These are phyloP conservation scores for Vitis hybrid DNA, from an alignment of 177 flowering plant genomes.

Conservation along the genomic window DNA sequence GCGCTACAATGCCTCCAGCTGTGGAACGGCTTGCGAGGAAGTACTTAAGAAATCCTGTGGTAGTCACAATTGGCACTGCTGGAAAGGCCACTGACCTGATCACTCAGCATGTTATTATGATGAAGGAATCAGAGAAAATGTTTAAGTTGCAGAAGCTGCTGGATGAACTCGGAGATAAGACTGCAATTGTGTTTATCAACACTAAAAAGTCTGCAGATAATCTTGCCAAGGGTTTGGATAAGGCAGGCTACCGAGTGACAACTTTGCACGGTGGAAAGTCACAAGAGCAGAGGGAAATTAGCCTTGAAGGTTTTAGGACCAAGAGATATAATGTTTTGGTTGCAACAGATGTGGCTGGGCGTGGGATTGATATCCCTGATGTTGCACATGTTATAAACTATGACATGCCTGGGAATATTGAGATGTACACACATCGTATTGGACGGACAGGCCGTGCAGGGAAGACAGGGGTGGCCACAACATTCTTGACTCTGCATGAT, in stretches of 20 bases:
- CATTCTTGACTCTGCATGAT: conserved; percentile 77
- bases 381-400: conserved; percentile 83
- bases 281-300: conserved; percentile 83
- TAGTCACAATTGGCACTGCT: conserved; percentile 82
- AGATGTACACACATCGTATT: conserved; percentile 79
- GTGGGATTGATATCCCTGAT: conserved; percentile 94
- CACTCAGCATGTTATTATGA: conserved; percentile 71
- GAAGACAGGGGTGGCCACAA: conserved; percentile 82
- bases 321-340: conserved; percentile 80
- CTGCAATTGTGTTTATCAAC: conserved; percentile 81
- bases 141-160: conserved; percentile 51
- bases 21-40: conserved; percentile 85
- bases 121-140: conserved; percentile 74
- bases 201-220: conserved; percentile 71
- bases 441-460: conserved; percentile 94
- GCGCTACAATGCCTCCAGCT: conserved; percentile 89
- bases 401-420: conserved; percentile 82
- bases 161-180: conserved; percentile 76
- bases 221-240: conserved; percentile 64
- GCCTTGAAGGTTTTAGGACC: conserved; percentile 79
- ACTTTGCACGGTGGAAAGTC: conserved; percentile 88
- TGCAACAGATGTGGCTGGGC: conserved; percentile 88
- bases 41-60: conserved; percentile 82
- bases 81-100: conserved; percentile 81
- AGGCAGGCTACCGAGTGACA: conserved; percentile 66